Percentiles rank a stretch among this genome's conserved stretches.
Conservation (phyloP, 495 filamentous ascomycete genomes). For the Penicillium flavigenum region DNA sequence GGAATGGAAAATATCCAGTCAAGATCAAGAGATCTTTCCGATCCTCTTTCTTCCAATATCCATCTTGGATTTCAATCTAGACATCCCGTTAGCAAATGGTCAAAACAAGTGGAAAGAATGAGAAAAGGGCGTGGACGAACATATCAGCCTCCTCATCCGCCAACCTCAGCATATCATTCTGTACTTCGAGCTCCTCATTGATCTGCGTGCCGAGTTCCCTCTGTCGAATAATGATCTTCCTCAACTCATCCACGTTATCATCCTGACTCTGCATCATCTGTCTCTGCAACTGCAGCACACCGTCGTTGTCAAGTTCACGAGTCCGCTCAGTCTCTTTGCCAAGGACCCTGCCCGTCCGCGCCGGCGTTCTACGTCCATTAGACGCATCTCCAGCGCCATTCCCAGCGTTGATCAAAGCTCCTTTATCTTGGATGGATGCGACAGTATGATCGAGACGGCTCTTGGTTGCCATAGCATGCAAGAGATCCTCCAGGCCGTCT, state of each 20-base stretch:
- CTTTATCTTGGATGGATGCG: slow-evolving; percentile 56
- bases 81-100: slow-evolving; percentile 24
- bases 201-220: slow-evolving; percentile 84
- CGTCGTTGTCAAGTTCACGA: slow-evolving; percentile 84
- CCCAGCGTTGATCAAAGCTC: slow-evolving; percentile 43
- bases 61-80: slow-evolving; percentile 70
- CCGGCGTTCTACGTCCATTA: slow-evolving; percentile 27
- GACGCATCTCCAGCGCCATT: slow-evolving; percentile 8
- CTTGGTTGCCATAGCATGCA: slow-evolving; percentile 68
- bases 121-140: slow-evolving; percentile 32
- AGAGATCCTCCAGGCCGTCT: slow-evolving; percentile 80
- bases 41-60: slow-evolving; percentile 77
- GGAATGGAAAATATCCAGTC: background rate
- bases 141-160: slow-evolving; percentile 72
- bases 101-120: background rate
- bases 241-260: slow-evolving; percentile 69
- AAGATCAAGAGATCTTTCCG: slow-evolving; percentile 64
- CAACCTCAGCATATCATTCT: slow-evolving; percentile 76
- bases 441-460: slow-evolving; percentile 46
- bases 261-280: slow-evolving; percentile 88
- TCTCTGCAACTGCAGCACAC: slow-evolving; percentile 80
- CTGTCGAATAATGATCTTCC: slow-evolving; percentile 74
- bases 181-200: slow-evolving; percentile 77
- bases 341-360: slow-evolving; percentile 63
- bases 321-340: slow-evolving; percentile 89